These are phyloP conservation scores for Acarospora socialis DNA, from an alignment of 2,329 filamentous ascomycete species.

Conservation along the genomic window DNA sequence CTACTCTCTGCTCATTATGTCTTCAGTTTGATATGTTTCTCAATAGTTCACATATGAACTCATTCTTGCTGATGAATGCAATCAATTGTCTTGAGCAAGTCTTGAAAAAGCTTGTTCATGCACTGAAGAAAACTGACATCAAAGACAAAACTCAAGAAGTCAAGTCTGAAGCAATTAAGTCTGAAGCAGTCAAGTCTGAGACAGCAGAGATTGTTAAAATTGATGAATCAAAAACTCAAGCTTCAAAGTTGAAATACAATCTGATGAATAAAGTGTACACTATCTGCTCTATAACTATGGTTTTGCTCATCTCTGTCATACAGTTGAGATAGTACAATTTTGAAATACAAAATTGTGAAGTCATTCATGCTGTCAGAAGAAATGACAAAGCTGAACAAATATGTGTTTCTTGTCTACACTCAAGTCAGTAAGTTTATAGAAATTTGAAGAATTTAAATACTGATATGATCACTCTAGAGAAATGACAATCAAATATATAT, in stretches of 20 bases:
- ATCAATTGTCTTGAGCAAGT: constrained; percentile 5
- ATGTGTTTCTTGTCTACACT: neutral
- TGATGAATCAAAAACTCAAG: constrained; percentile 2
- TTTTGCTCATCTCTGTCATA: constrained; percentile 4
- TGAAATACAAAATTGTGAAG: neutral
- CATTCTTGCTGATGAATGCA: neutral
- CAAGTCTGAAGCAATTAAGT: constrained; percentile 1
- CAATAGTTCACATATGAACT: constrained; percentile 1
- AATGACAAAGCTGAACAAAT: neutral
- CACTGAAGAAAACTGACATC: constrained; percentile 5
- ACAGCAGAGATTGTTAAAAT: constrained; percentile 5
- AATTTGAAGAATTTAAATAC: constrained; percentile 2
- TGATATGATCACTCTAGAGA: constrained; percentile 5
- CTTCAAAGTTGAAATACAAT: constrained; percentile 7
- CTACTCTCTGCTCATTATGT: no score
- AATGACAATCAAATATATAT: constrained; percentile 2
- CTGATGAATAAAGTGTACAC: constrained; percentile 7
- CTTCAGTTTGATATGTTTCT: no score
- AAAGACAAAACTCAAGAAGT: constrained; percentile 3
- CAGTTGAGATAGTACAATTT: neutral
- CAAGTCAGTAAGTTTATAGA: constrained; percentile 1
- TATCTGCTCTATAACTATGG: constrained; percentile 1
- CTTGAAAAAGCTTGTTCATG: constrained; percentile 5
- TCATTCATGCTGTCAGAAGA: neutral
- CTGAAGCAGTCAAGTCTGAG: no score